Conservation (phyloP, 768 basidiomycete species). For the Cystofilobasidium ferigula region DNA sequence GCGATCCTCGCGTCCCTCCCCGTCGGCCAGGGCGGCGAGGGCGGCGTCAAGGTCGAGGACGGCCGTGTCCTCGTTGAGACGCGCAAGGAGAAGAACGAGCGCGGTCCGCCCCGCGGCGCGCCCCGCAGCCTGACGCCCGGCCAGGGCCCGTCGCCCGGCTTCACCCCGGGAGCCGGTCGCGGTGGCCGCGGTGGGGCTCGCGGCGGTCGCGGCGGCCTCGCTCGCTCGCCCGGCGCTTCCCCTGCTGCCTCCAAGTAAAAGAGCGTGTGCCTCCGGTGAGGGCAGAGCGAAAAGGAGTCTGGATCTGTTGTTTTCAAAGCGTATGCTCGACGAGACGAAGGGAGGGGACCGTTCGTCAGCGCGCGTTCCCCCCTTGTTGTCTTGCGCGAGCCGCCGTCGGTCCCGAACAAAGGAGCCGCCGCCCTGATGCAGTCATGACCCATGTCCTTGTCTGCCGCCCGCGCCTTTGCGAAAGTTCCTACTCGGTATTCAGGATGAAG, state of each 20-base stretch:
- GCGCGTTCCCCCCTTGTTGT: too few species aligned
- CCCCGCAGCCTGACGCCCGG: neutral
- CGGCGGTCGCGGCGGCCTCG: neutral
- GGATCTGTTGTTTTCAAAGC: too few species aligned
- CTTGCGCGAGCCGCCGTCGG: too few species aligned
- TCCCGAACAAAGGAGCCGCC: too few species aligned
- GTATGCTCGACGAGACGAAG: too few species aligned
- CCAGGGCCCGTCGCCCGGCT: neutral
- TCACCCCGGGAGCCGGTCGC: neutral
- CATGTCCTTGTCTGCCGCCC: too few species aligned
- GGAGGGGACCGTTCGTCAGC: too few species aligned
- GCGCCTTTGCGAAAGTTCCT: too few species aligned
- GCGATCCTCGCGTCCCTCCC: conserved; percentile 70
- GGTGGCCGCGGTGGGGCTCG: neutral
- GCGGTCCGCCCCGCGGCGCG: conserved; percentile 33
- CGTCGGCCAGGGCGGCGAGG: conserved; percentile 64
- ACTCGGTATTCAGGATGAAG: too few species aligned
- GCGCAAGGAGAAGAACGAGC: conserved; percentile 80
- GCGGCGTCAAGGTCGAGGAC: conserved; percentile 67
- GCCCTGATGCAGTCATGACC: too few species aligned
- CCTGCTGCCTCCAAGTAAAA: neutral
- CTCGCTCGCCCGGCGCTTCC: neutral
- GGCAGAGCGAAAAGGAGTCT: too few species aligned
- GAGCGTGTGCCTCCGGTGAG: neutral
- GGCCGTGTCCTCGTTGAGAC: conserved; percentile 70